Conservation (phyloP, 139 green algal species). For the Coccomyxa sp. region DNA sequence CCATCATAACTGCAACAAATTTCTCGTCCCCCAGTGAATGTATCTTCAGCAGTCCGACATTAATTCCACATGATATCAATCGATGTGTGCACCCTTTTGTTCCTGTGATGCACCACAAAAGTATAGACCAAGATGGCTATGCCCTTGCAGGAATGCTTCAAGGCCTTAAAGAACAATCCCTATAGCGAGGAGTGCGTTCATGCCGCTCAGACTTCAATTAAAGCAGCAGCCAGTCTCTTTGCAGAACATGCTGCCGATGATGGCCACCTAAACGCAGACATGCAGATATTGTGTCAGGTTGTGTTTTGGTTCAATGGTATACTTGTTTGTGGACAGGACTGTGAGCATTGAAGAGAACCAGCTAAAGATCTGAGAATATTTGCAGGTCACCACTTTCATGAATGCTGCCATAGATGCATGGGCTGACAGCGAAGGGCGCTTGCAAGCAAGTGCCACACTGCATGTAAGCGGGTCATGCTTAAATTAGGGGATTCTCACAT, state of each 20-base stretch:
- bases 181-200: not conserved
- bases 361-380: not conserved
- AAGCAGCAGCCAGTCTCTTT: not conserved
- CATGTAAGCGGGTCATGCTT: not conserved
- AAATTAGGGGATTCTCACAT: not conserved
- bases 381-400: too few relatives aligned
- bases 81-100: too few relatives aligned
- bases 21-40: too few relatives aligned
- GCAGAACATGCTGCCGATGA: not conserved
- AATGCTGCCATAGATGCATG: not conserved
- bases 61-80: too few relatives aligned
- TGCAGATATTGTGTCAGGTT: not conserved
- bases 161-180: not conserved
- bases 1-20: too few relatives aligned
- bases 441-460: not conserved
- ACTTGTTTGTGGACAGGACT: not conserved
- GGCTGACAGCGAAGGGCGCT: not conserved
- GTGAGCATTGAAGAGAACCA: not conserved
- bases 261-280: not conserved
- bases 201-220: not conserved
- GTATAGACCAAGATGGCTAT: too few relatives aligned
- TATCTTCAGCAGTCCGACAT: too few relatives aligned
- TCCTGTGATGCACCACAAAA: too few relatives aligned
- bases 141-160: too few relatives aligned
- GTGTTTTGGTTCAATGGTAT: not conserved